Evolutionary conservation across 306 rosid species (phyloP).

Genomic region (Dalbergia cochinchinensis): DNA sequence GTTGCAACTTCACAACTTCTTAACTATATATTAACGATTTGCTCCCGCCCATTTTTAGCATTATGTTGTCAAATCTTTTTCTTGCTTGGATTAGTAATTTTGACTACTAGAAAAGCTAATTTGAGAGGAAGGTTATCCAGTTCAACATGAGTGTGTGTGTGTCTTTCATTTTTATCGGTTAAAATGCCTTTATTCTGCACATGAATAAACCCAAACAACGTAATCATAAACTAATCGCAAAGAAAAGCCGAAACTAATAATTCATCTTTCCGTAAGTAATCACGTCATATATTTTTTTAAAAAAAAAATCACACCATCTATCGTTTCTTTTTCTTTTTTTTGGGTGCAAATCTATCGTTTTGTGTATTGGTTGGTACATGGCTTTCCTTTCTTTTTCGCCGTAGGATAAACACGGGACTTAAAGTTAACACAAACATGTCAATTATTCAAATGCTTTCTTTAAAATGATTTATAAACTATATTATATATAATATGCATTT

Average conservation of each 20-base stretch:
- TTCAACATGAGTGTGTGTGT: not conserved
- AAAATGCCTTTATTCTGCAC: not conserved
- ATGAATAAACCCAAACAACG: not conserved
- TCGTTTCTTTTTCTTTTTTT: not conserved
- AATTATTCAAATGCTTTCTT: not conserved
- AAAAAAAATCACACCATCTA: not conserved
- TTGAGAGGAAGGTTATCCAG: not conserved
- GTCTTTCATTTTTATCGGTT: not conserved
- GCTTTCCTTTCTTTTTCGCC: not conserved
- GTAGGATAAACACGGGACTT: not conserved
- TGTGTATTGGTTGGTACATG: not conserved
- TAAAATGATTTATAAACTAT: conserved; percentile 24
- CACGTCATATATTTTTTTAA: not conserved
- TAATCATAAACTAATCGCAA: not conserved
- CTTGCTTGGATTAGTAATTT: not conserved
- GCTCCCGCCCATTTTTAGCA: conserved; percentile 29
- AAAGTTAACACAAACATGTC: conserved; percentile 13
- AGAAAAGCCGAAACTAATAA: conserved; percentile 1
- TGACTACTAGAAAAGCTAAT: not conserved
- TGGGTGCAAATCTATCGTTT: not conserved
- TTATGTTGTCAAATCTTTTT: not conserved
- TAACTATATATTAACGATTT: not conserved
- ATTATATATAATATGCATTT: not conserved
- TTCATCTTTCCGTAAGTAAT: not conserved
- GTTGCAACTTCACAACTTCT: not conserved